Conservation (phyloP, 2,329 filamentous ascomycete species). For the Bipolaris oryzae region DNA sequence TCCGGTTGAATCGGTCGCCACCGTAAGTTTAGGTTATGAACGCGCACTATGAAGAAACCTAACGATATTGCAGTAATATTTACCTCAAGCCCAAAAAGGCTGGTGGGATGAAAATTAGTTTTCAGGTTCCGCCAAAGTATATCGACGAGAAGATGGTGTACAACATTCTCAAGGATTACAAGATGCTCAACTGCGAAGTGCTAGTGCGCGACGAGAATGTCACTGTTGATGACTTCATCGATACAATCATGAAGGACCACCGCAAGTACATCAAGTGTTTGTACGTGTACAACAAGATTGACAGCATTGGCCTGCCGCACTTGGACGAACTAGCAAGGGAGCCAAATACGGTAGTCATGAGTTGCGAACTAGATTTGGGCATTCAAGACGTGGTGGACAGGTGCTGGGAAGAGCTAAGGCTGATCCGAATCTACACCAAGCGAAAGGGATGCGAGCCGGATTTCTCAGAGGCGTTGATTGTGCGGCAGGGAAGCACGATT, state of each 20-base stretch:
- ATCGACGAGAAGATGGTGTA: conserved; percentile 98
- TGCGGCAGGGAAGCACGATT: conserved; percentile 83
- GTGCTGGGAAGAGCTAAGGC: conserved; percentile 88
- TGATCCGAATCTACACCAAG: conserved; percentile 90
- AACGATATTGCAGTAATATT: conserved; percentile 72
- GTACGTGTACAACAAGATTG: conserved; percentile 99
- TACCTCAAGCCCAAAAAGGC: conserved; percentile 96
- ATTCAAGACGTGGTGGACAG: conserved; percentile 92
- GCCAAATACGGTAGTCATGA: conserved; percentile 95
- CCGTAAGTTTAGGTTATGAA: conserved; percentile 60
- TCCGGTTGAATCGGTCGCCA: conserved; percentile 86
- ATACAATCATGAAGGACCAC: conserved; percentile 99
- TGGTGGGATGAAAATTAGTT: conserved; percentile 98
- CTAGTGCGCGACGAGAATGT: conserved; percentile 90
- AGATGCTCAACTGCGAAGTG: conserved; percentile 96
- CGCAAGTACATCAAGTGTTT: conserved; percentile 93
- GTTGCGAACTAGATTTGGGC: conserved; percentile 92
- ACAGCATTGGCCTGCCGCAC: conserved; percentile 90
- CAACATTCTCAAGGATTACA: conserved; percentile 98
- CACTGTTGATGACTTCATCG: conserved; percentile 97
- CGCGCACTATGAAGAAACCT: not conserved
- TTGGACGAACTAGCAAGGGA: conserved; percentile 91
- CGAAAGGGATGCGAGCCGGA: conserved; percentile 88
- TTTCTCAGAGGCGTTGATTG: conserved; percentile 91
- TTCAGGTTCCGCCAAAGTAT: conserved; percentile 84